Base-by-base conservation (phyloP, 371 early-diverging fungal genomes). In the Haplosporangium sp. region DNA sequence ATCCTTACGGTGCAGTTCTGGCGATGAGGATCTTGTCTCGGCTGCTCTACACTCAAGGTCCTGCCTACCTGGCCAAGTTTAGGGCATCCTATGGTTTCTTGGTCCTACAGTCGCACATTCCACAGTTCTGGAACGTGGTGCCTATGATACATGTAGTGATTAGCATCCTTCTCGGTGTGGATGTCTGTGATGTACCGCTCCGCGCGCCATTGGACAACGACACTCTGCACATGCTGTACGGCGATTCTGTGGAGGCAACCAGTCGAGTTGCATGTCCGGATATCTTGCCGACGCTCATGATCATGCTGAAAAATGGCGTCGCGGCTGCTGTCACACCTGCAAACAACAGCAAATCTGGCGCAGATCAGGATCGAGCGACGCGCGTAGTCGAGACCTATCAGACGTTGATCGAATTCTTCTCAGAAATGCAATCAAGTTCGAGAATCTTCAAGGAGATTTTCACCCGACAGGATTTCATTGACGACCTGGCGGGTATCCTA, bases 61-160 rank as follows among this genome's bases (percentile, higher is more conserved):
- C 84, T 2, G 62, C 71, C 0, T 91, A 87, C 55, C 58, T 89
- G 2, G 64, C 70, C 48, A 90, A 89, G 58, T 92, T 93, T 65
- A 83, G 86, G 51, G 62, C 77, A 0, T 85, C 88, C 0, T 91
- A 92, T 59, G 92, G 92, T 10, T 91, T 90, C 71, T 37, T 85
- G 5, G 86, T 92, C 9, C 64, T 93, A 73, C 69, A 81, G 6
- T 73, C 81, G 21, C 71, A 89, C 18, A 82, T 93, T 20, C 88
- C 87, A 13, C 74, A 83, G 51, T 86, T 89, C 81, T 92, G 89
- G 89, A 82, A 88, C 64, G 64, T 92, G 6, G 62, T 84, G 1
- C 89, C 90, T 51, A 72, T 94, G 12, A 87, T 91, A 46, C 86
- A 87, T 59, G 82, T 87, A 0, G 67, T 92, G 13, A 50, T 91